Base-by-base conservation (phyloP, 108 stramenopile genomes). In the Hondaea fermentalgiana region DNA sequence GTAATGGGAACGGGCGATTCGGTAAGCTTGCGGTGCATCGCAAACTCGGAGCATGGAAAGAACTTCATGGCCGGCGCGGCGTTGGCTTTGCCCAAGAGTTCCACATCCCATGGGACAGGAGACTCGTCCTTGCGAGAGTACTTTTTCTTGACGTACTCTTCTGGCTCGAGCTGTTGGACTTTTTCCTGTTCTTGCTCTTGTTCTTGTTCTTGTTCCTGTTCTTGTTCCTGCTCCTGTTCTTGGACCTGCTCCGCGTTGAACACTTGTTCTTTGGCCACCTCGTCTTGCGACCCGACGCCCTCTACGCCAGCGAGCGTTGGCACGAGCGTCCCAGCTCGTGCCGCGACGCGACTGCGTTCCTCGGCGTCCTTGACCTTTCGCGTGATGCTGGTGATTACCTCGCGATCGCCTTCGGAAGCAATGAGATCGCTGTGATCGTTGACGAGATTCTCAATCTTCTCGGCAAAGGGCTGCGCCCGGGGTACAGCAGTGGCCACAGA, bases 401-500 rank as follows among this genome's bases (percentile, higher is more conserved):
- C 96, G 88, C 95, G 96, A 91, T 96, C 96, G 57, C 95, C 96
- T 51, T 97, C 97, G 64, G 90, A 94, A 25, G 89, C 92, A 60
- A 98, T 92, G 87, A 97, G 95, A 59, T 96, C 95, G 49, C 91
- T 89, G 51, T 96, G 92, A 64, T 93, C 92, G 57, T 95, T 94
- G n/a, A 97, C 92, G 58, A 93, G 95, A 87, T 97, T 95, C 8
- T 92, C 88, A 14, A 97, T 91, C 5, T 95, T 96, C 60, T 97
- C 96, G 5, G 96, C 96, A 35, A 97, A 93, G 8, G 95, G 96
- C 21, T 94, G 93, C 44, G 95, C 96, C 21, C 92, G 57, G 5
- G 98, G 98, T 64, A 98, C 96, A 44, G 95, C 96, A 90, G 98
- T 99, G 51, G 96, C 97, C 43, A 99, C 96, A 28, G 96, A 95